These are phyloP conservation scores for Capronia epimyces DNA, from an alignment of 2,329 filamentous ascomycete species.

Conservation along the genomic window DNA sequence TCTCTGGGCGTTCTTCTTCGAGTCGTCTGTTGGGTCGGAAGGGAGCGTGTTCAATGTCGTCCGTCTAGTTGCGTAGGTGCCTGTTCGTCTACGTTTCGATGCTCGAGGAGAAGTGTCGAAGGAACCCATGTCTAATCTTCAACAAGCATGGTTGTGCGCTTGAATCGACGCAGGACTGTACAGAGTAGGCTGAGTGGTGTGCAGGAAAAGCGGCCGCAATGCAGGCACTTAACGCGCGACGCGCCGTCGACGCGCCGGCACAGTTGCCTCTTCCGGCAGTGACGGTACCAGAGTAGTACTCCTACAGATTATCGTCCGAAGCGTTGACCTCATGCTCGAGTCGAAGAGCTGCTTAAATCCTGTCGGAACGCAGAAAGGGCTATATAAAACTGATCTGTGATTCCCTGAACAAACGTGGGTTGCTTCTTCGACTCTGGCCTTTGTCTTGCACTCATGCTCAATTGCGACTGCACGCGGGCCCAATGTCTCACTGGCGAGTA, in stretches of 20 bases:
- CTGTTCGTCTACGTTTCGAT: conserved; percentile 25
- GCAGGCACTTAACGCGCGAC: conserved; percentile 19
- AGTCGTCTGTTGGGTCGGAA: not conserved
- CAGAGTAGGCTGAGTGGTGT: not conserved
- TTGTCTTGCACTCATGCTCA: not conserved
- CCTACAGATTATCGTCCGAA: too few relatives aligned
- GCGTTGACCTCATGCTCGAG: too few relatives aligned
- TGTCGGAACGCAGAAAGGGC: too few relatives aligned
- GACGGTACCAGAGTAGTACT: not conserved
- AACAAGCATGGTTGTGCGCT: not conserved
- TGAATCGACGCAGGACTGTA: not conserved
- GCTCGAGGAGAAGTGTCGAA: conserved; percentile 22
- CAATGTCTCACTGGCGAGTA: not conserved
- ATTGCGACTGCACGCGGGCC: too few relatives aligned
- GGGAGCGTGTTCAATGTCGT: conserved; percentile 12
- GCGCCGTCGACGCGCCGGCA: conserved; percentile 21
- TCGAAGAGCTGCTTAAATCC: too few relatives aligned
- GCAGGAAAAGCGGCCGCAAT: not conserved
- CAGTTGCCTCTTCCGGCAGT: conserved; percentile 7
- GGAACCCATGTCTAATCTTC: conserved; percentile 6
- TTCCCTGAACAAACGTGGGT: not conserved
- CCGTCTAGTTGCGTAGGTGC: conserved; percentile 21
- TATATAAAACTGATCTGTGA: too few relatives aligned
- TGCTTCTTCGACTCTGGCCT: not conserved
- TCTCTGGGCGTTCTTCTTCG: not conserved